phyloP scores from a whole-genome alignment of 78 protist genomes.

The Speleostelium caveatum region DNA sequence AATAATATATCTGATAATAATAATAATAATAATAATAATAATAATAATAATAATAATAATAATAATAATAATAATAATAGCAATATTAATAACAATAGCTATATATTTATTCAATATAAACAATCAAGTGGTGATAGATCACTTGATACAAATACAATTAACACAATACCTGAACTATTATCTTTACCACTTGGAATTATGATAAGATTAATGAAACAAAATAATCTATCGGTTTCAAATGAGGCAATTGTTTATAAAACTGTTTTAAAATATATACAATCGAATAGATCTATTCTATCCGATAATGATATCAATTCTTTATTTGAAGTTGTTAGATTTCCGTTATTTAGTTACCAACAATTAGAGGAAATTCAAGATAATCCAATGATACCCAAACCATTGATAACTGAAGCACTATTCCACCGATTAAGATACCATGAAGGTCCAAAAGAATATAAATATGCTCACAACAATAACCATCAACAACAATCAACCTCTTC shows the following conservation, averaged over 20 bases:
- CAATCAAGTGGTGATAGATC: conserved; percentile 37
- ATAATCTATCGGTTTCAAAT: conserved; percentile 70
- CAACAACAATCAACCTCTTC: too few relatives aligned
- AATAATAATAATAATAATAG: neutral
- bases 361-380: conserved; percentile 61
- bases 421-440: conserved; percentile 42
- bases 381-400: conserved; percentile 25
- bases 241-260: conserved; percentile 74
- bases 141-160: conserved; percentile 51
- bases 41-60: neutral
- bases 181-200: conserved; percentile 48
- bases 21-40: neutral
- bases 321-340: conserved; percentile 64
- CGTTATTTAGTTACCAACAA: conserved; percentile 61
- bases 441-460: conserved; percentile 52
- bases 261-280: conserved; percentile 60
- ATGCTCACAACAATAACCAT: neutral
- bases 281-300: conserved; percentile 1
- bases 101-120: neutral
- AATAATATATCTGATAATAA: neutral
- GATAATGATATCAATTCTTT: conserved; percentile 39
- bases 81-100: neutral
- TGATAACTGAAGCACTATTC: conserved; percentile 59
- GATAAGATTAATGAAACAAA: conserved; percentile 71
- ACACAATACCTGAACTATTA: conserved; percentile 62